Evolutionary conservation across 1,284 basidiomycete species (phyloP).

Genomic region (Tausonia pullulans): DNA sequence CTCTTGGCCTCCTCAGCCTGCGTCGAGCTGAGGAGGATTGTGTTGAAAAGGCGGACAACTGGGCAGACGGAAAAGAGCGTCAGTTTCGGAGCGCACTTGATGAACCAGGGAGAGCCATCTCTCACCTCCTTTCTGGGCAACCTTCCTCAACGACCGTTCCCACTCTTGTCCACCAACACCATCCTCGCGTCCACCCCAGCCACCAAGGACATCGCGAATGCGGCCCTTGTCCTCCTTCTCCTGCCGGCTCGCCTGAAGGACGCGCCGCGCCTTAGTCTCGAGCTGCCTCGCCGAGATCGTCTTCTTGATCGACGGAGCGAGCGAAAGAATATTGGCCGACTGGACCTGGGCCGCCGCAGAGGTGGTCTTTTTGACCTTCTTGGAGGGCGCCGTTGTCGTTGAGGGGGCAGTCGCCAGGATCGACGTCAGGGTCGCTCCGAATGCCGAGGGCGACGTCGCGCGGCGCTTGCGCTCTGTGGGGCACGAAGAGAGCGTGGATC

Average conservation of each 20-base stretch:
- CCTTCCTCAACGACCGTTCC: slow-evolving; percentile 35
- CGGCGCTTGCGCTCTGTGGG: slow-evolving; percentile 16
- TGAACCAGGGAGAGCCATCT: too few species aligned
- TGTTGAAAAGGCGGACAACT: slow-evolving; percentile 40
- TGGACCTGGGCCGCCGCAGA: slow-evolving; percentile 7
- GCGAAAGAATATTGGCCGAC: slow-evolving; percentile 17
- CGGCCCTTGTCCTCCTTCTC: slow-evolving; percentile 17
- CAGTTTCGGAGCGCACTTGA: too few species aligned
- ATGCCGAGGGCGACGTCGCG: slow-evolving; percentile 16
- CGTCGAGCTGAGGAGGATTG: slow-evolving; percentile 33
- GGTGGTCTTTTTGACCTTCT: neutral
- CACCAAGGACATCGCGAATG: slow-evolving; percentile 14
- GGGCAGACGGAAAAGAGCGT: neutral
- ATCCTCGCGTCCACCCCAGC: slow-evolving; percentile 20
- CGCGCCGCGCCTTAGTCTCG: slow-evolving; percentile 9
- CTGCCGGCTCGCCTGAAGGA: neutral
- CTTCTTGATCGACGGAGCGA: slow-evolving; percentile 16
- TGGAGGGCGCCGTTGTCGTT: neutral
- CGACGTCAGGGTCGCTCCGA: slow-evolving; percentile 14
- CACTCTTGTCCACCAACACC: slow-evolving; percentile 30
- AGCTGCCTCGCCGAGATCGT: slow-evolving; percentile 14
- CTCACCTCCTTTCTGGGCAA: slow-evolving; percentile 37
- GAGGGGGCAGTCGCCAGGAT: slow-evolving; percentile 11
- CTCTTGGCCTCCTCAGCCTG: slow-evolving; percentile 26
- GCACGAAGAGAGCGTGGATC: neutral